phyloP scores from a whole-genome alignment of 352 stramenopile species.

The Globisporangium ultimum region DNA sequence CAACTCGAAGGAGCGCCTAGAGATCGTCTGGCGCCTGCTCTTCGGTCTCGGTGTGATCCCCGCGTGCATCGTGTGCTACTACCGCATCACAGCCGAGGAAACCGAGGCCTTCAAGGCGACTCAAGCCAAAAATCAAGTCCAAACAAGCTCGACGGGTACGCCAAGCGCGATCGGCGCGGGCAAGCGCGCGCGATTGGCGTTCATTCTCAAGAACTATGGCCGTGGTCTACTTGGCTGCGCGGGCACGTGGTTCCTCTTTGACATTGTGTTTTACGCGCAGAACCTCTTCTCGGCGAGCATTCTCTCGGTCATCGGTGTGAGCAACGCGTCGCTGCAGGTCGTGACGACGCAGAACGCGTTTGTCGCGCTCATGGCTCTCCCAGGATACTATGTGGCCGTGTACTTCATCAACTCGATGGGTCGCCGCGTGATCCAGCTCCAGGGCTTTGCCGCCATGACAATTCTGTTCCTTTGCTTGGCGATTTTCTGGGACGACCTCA shows the following conservation, averaged over 20 bases:
- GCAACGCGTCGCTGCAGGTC: conserved; percentile 40
- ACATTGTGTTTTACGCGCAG: conserved; percentile 81
- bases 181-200: conserved; percentile 18
- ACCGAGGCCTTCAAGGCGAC: conserved; percentile 39
- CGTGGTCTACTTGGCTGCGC: conserved; percentile 57
- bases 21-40: conserved; percentile 61
- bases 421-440: conserved; percentile 67
- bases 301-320: conserved; percentile 50
- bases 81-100: conserved; percentile 56
- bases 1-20: conserved; percentile 36
- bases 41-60: conserved; percentile 66
- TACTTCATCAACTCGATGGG: conserved; percentile 72
- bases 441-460: conserved; percentile 69
- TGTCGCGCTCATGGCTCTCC: conserved; percentile 66
- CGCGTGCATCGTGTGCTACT: conserved; percentile 62
- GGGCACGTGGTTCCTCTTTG: conserved; percentile 83
- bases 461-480: conserved; percentile 59
- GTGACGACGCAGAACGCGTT: conserved; percentile 60
- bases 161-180: not conserved
- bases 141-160: conserved; percentile 3
- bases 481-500: conserved; percentile 58
- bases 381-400: conserved; percentile 78
- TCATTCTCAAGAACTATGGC: conserved; percentile 54
- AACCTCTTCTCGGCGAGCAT: conserved; percentile 79
- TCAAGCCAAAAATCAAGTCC: conserved; percentile 9